Conservation (phyloP, 805 yeast genomes). For the Candida caryicola region DNA sequence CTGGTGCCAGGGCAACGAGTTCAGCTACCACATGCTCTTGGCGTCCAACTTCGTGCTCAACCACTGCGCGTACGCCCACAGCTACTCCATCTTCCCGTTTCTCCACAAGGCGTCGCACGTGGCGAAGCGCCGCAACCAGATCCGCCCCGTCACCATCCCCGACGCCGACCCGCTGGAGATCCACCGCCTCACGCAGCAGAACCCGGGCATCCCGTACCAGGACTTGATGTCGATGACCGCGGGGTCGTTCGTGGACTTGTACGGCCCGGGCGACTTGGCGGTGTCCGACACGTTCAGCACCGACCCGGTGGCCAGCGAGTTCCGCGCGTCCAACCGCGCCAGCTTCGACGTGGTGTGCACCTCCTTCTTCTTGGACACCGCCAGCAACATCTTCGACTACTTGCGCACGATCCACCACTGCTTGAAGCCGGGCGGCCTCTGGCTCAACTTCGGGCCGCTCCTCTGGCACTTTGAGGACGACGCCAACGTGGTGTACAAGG, state of each 20-base stretch:
- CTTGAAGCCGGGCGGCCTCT: conserved; percentile 44
- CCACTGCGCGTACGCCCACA: conserved; percentile 37
- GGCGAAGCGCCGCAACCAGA: conserved; percentile 43
- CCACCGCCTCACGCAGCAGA: conserved; percentile 21
- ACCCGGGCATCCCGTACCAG: conserved; percentile 41
- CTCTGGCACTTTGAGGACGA: conserved; percentile 70
- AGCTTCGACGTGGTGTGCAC: conserved; percentile 50
- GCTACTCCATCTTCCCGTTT: conserved; percentile 49
- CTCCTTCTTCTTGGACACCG: conserved; percentile 63
- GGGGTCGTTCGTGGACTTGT: conserved; percentile 68
- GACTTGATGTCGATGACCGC: conserved; percentile 69
- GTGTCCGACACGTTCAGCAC: conserved; percentile 34
- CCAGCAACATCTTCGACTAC: conserved; percentile 58
- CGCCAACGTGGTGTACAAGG: conserved; percentile 21
- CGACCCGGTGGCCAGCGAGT: conserved; percentile 39
- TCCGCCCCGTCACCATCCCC: conserved; percentile 52
- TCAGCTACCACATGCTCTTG: conserved; percentile 61
- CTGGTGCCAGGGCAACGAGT: conserved; percentile 65
- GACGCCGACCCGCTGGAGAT: conserved; percentile 47
- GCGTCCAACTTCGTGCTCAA: conserved; percentile 55
- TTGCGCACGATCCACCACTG: conserved; percentile 46
- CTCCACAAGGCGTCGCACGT: conserved; percentile 52
- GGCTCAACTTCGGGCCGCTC: conserved; percentile 70
- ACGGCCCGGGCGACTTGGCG: conserved; percentile 48
- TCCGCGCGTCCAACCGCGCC: conserved; percentile 38